Percentiles rank a stretch among this genome's conserved stretches.
Conservation (phyloP, 768 basidiomycete genomes). For the Lyophyllum shimeji region DNA sequence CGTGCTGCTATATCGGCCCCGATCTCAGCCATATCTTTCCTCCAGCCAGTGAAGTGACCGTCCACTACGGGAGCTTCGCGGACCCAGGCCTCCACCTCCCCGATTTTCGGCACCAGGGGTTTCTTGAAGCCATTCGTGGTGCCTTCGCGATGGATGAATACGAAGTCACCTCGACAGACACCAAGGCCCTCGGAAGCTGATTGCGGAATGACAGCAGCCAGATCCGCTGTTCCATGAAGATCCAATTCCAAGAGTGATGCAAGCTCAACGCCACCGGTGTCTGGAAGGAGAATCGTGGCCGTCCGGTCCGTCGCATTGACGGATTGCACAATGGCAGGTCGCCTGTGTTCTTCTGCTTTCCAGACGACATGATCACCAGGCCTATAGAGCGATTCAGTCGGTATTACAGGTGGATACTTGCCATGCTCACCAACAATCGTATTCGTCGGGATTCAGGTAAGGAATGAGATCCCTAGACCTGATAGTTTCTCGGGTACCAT, state of each 20-base stretch:
- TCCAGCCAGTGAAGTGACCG: constrained; percentile 65
- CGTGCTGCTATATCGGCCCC: constrained; percentile 55
- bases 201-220: constrained; percentile 38
- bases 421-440: constrained; percentile 76
- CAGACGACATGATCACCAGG: constrained; percentile 90
- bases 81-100: constrained; percentile 82
- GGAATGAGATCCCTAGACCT: constrained; percentile 71
- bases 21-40: constrained; percentile 68
- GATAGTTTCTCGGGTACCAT: constrained; percentile 65
- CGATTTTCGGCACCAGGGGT: constrained; percentile 80
- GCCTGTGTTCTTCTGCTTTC: constrained; percentile 69
- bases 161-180: constrained; percentile 79
- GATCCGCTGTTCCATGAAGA: constrained; percentile 69
- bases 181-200: constrained; percentile 64
- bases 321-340: constrained; percentile 73
- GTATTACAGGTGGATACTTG: background rate
- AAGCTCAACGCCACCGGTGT: constrained; percentile 54
- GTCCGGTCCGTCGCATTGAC: constrained; percentile 74
- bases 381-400: constrained; percentile 41
- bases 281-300: constrained; percentile 60
- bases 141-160: constrained; percentile 72
- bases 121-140: constrained; percentile 68
- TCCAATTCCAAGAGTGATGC: constrained; percentile 89
- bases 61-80: constrained; percentile 54
- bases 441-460: constrained; percentile 86